Percentiles rank a stretch among this genome's conserved stretches.
These are phyloP conservation scores for Ambrosiella xylebori DNA, from an alignment of 2,329 filamentous ascomycete genomes.

Conservation along the genomic window DNA sequence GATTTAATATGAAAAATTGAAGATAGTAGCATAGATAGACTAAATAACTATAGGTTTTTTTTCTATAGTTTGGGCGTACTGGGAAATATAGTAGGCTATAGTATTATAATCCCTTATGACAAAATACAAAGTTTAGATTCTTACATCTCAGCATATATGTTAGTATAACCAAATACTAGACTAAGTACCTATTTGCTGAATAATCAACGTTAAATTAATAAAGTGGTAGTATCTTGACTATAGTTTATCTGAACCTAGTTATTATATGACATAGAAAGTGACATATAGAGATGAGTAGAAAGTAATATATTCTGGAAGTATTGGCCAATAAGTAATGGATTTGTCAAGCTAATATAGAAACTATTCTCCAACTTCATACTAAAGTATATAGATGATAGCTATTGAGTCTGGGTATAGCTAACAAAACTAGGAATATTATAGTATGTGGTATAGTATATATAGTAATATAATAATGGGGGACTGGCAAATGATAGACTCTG, in stretches of 20 bases:
- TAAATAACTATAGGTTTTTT: no score
- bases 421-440: slow-evolving; percentile 11
- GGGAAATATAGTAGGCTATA: no score
- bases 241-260: not conserved
- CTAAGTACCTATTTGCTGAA: no score
- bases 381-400: slow-evolving; percentile 6
- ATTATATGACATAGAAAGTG: not conserved
- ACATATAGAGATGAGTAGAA: not conserved
- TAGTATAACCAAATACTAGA: no score
- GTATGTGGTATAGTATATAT: slow-evolving; percentile 9
- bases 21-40: no score
- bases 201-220: no score
- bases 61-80: no score
- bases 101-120: no score
- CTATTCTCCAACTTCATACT: not conserved
- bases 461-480: slow-evolving; percentile 10
- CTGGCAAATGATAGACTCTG: slow-evolving; percentile 11
- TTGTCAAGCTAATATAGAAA: no score
- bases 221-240: not conserved
- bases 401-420: slow-evolving; percentile 1
- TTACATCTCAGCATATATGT: no score
- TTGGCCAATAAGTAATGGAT: not conserved
- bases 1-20: no score
- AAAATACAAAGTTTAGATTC: no score
- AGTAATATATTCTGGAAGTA: not conserved